Evolutionary conservation across 345 rosid species (phyloP).

Genomic region (Dimocarpus longan): DNA sequence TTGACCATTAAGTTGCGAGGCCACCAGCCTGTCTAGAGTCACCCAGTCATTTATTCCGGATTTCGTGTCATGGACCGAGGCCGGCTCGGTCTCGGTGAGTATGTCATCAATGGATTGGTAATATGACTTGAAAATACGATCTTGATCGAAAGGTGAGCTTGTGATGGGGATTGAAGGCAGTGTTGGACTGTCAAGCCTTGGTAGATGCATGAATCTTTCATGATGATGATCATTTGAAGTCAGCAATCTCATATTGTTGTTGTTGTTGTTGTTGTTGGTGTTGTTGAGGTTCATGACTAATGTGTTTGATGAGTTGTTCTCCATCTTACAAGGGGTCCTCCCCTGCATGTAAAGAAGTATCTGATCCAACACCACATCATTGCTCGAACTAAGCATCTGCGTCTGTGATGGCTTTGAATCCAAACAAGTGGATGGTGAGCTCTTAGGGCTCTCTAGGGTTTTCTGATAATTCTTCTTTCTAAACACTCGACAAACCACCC

Average conservation of each 20-base stretch:
- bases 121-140: constrained; percentile 24
- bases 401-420: constrained; percentile 44
- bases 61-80: constrained; percentile 8
- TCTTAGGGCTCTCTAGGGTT: constrained; percentile 71
- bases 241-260: constrained; percentile 24
- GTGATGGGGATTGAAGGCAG: constrained; percentile 32
- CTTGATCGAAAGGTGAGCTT: constrained; percentile 24
- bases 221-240: constrained; percentile 27
- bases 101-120: constrained; percentile 46
- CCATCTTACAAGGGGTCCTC: constrained; percentile 49
- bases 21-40: constrained; percentile 79
- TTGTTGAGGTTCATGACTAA: constrained; percentile 14
- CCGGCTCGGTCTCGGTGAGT: constrained; percentile 30
- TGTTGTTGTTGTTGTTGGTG: constrained; percentile 4
- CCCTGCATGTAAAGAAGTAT: constrained; percentile 74
- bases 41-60: constrained; percentile 67
- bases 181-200: constrained; percentile 65
- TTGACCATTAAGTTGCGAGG: constrained; percentile 87
- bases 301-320: constrained; percentile 37
- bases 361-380: constrained; percentile 59
- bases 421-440: constrained; percentile 40
- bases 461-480: constrained; percentile 91
- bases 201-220: constrained; percentile 70
- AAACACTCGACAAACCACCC: constrained; percentile 97
- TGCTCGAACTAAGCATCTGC: constrained; percentile 35